These are phyloP conservation scores for Atkinsonella hypoxylon DNA, from an alignment of 2,329 filamentous ascomycete genomes.

Conservation along the genomic window DNA sequence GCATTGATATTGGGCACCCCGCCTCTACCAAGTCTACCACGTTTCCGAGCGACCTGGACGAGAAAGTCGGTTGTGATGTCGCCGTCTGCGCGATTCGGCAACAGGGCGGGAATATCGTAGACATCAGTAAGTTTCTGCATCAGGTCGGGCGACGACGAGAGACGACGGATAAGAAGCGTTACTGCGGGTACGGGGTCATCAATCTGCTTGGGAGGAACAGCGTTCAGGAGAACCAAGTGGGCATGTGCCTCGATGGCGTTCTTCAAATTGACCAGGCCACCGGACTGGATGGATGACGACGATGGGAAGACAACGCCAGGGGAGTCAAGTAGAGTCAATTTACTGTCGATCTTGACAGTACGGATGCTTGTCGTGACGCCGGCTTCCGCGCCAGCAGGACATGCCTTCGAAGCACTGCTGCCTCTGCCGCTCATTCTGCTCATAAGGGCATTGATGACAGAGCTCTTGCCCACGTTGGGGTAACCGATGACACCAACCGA, in stretches of 20 bases:
- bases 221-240: conserved; percentile 77
- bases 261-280: conserved; percentile 38
- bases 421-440: conserved; percentile 60
- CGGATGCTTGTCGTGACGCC: conserved; percentile 84
- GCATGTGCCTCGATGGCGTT: conserved; percentile 64
- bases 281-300: conserved; percentile 28
- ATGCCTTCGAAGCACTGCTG: conserved; percentile 46
- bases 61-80: conserved; percentile 84
- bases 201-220: conserved; percentile 87
- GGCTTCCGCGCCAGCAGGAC: conserved; percentile 81
- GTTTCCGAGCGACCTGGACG: conserved; percentile 86
- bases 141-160: conserved; percentile 61
- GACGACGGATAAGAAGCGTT: conserved; percentile 66
- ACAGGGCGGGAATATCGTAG: conserved; percentile 73
- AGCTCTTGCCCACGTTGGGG: conserved; percentile 92
- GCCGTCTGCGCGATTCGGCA: conserved; percentile 51
- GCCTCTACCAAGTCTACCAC: conserved; percentile 76
- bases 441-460: conserved; percentile 86
- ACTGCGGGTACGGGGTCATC: conserved; percentile 85
- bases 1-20: conserved; percentile 81
- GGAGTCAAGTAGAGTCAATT: conserved; percentile 85
- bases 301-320: conserved; percentile 91
- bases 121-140: conserved; percentile 69
- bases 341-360: conserved; percentile 88
- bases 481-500: conserved; percentile 92